phyloP scores from a whole-genome alignment of 2,329 filamentous ascomycete genomes.

The Monosporascus sp. region DNA sequence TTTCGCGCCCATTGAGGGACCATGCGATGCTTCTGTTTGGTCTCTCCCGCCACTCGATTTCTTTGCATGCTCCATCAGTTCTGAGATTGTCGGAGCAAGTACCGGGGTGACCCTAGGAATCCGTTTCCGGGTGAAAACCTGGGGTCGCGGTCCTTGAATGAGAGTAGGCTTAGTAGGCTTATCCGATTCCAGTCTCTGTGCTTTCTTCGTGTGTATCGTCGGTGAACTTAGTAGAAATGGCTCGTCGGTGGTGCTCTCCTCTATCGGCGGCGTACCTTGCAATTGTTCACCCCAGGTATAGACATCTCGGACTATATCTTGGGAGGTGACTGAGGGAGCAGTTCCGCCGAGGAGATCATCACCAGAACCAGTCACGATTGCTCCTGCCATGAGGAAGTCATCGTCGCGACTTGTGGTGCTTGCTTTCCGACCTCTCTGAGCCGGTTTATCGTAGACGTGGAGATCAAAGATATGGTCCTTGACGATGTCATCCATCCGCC shows the following conservation, averaged over 20 bases:
- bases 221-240: neutral
- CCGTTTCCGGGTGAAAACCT: neutral
- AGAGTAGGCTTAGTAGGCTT: neutral
- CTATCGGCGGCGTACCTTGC: neutral
- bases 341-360: neutral
- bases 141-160: neutral
- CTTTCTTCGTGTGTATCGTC: neutral
- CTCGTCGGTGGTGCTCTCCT: neutral
- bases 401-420: slow-evolving; percentile 8
- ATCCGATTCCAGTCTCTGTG: neutral
- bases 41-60: neutral
- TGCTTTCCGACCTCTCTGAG: neutral
- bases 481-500: slow-evolving; percentile 10
- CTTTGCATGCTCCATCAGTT: neutral
- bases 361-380: neutral
- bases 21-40: neutral
- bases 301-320: no score
- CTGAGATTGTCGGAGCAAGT: neutral
- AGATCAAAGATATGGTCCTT: slow-evolving; percentile 8
- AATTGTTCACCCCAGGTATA: no score
- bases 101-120: neutral
- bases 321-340: neutral
- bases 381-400: slow-evolving; percentile 12
- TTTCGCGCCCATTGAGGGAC: no score
- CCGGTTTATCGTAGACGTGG: slow-evolving; percentile 6